Evolutionary conservation across 2,329 filamentous ascomycete species (phyloP).

Genomic region (Fusarium hostae): DNA sequence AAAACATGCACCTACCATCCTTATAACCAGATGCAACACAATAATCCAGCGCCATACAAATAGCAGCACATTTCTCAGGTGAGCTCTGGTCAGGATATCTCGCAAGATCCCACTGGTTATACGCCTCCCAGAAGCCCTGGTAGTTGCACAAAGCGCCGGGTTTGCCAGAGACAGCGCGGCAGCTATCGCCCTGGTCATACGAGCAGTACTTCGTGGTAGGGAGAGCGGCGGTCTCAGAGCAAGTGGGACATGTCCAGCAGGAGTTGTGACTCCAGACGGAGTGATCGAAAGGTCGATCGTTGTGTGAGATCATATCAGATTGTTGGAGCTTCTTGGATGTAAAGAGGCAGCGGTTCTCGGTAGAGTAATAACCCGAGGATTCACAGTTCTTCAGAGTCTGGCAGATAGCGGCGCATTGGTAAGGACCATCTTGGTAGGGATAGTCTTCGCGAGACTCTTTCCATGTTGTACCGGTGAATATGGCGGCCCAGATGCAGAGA

Average conservation of each 20-base stretch:
- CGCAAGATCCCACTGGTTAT: not conserved
- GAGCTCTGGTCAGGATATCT: constrained; percentile 11
- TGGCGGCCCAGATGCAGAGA: constrained; percentile 2
- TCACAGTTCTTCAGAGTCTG: not conserved
- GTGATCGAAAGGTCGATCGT: not conserved
- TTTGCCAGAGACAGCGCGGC: not conserved
- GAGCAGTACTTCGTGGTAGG: not conserved
- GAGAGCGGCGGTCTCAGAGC: not conserved
- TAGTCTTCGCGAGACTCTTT: constrained; percentile 3
- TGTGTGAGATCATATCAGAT: not conserved
- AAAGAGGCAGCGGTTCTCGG: constrained; percentile 21
- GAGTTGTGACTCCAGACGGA: not conserved
- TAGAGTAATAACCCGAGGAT: constrained; percentile 3
- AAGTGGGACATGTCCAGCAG: not conserved
- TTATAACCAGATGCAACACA: constrained; percentile 8
- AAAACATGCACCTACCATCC: constrained; percentile 10
- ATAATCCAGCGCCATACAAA: not conserved
- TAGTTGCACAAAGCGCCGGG: not conserved
- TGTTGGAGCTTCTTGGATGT: not conserved
- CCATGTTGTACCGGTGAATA: constrained; percentile 4
- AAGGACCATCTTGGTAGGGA: not conserved
- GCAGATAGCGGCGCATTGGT: constrained; percentile 23
- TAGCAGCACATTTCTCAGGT: constrained; percentile 1
- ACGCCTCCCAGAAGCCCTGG: constrained; percentile 8
- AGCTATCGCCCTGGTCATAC: not conserved